phyloP scores from a whole-genome alignment of 2,329 filamentous ascomycete genomes.

The Trichoderma sp. region DNA sequence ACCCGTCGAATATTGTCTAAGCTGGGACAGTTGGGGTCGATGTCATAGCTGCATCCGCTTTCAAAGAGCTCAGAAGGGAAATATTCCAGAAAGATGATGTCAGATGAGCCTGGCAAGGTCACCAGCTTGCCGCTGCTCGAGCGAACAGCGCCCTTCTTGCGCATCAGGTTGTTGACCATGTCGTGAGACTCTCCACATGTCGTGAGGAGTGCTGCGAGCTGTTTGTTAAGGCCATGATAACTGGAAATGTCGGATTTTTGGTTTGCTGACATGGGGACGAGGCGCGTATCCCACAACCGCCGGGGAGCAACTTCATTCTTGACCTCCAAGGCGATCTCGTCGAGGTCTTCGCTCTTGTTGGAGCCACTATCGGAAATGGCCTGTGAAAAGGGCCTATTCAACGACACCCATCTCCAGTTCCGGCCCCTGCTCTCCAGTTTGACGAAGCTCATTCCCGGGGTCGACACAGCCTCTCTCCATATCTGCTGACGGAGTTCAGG shows the following conservation, averaged over 20 bases:
- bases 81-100: slow-evolving; percentile 41
- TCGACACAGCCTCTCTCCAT: slow-evolving; percentile 35
- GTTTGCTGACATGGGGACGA: slow-evolving; percentile 32
- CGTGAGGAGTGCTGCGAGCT: slow-evolving; percentile 30
- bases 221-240: slow-evolving; percentile 33
- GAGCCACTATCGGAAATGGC: not conserved
- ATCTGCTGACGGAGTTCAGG: slow-evolving; percentile 39
- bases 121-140: slow-evolving; percentile 33
- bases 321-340: slow-evolving; percentile 31
- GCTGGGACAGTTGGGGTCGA: slow-evolving; percentile 31
- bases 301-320: slow-evolving; percentile 27
- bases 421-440: slow-evolving; percentile 30
- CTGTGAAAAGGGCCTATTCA: slow-evolving; percentile 2
- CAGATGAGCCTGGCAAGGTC: slow-evolving; percentile 32
- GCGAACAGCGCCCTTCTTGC: slow-evolving; percentile 29
- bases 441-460: slow-evolving; percentile 41
- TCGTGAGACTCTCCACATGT: slow-evolving; percentile 33
- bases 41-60: slow-evolving; percentile 31
- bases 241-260: slow-evolving; percentile 38
- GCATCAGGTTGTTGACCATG: slow-evolving; percentile 28
- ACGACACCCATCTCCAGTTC: slow-evolving; percentile 29
- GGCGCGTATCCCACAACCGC: slow-evolving; percentile 23
- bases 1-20: slow-evolving; percentile 41
- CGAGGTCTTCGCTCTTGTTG: slow-evolving; percentile 24
- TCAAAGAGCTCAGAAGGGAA: slow-evolving; percentile 33